Base-by-base conservation (phyloP, 345 rosid species). In the Toxicodendron radicans region DNA sequence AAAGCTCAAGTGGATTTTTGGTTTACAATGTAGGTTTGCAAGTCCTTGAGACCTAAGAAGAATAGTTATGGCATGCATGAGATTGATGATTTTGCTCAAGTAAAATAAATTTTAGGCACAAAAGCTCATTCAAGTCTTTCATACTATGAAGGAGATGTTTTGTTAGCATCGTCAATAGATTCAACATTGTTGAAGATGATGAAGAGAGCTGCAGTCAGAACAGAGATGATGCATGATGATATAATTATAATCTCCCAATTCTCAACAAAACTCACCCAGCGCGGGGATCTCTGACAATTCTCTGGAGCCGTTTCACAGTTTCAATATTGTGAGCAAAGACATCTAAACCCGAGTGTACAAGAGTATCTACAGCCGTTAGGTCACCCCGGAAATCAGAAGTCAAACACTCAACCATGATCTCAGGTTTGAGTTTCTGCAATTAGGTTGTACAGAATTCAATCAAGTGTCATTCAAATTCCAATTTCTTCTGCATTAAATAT, bases 381-480 rank as follows among this genome's bases (percentile, higher is more conserved):
- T 96, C 98, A 32, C 99, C 97, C 21, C 91, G 91, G 75, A 96
- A 96, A 86, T 96, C 99, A 66, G 99, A 96, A 59, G 97, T 93
- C 69, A 96, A 86, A 79, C 99, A 96, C 78, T 96, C 98, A 14
- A 96, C 91, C 99, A 96, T 91, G 76, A 93, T 92, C 74, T 90
- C 91, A 3, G 97, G 97, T 77, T 93, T 95, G 12, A 86, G 91
- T 73, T 88, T 83, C 99, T 93, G 86, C 82, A 87, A 6, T 59
- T 41, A 66, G 21, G 45, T 57, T 73, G 63, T 35, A 65, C 1
- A 53, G n/a, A 67, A 58, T 64, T 49, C 45, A 65, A 54, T 73
- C 63, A 72, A 54, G 30, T 63, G 43, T 72, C 48, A 52, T 59
- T 49, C 56, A 72, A 71, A 14, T 64, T 46, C 45, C 10, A 49